A percentile compares a stretch with the other conserved stretches of the same genome.
These are phyloP conservation scores for Periconia sp. DNA, from an alignment of 2,329 filamentous ascomycete species.

Conservation along the genomic window DNA sequence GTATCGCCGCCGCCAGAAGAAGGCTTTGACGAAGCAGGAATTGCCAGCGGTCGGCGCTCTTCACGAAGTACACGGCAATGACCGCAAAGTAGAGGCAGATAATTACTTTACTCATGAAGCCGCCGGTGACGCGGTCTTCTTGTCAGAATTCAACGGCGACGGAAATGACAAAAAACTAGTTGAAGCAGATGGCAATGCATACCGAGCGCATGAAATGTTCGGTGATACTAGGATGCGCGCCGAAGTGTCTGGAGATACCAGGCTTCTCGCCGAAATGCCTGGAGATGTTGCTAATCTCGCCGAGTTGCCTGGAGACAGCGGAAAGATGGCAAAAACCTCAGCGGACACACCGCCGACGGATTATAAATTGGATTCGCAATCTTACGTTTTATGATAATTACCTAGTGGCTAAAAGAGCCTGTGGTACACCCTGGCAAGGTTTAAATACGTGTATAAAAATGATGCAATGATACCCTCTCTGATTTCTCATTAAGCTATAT, in stretches of 20 bases:
- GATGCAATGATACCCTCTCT: no score
- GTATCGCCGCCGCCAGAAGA: slow-evolving; percentile 11
- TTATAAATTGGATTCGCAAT: background rate
- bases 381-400: background rate
- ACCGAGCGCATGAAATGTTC: slow-evolving; percentile 18
- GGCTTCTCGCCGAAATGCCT: slow-evolving; percentile 8
- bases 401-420: background rate
- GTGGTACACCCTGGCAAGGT: no score
- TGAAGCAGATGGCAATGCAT: slow-evolving; percentile 9
- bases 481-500: no score
- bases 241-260: slow-evolving; percentile 15
- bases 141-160: slow-evolving; percentile 12
- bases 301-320: background rate
- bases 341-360: background rate
- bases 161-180: slow-evolving; percentile 14
- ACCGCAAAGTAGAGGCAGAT: slow-evolving; percentile 16
- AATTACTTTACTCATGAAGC: slow-evolving; percentile 18
- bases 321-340: background rate
- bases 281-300: slow-evolving; percentile 3
- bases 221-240: slow-evolving; percentile 2
- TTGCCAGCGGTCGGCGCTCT: slow-evolving; percentile 9
- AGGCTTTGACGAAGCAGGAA: slow-evolving; percentile 9
- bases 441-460: no score
- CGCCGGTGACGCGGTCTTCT: slow-evolving; percentile 13
- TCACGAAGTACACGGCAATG: slow-evolving; percentile 14